Evolutionary conservation across 257 asterid species (phyloP).

Genomic region (Solanum pimpinellifolium): DNA sequence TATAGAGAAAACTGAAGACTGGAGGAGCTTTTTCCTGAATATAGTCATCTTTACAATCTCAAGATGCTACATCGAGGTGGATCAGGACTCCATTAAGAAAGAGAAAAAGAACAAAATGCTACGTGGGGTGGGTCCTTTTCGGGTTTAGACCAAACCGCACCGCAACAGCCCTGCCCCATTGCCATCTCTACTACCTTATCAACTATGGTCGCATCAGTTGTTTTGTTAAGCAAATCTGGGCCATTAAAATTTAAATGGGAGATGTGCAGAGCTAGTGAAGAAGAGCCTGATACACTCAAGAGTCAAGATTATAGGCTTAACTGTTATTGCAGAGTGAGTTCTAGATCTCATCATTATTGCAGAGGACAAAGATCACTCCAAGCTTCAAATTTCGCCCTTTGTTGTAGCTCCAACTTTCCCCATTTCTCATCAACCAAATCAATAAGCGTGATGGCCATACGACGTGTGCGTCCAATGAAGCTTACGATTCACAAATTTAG

Average conservation of each 20-base stretch:
- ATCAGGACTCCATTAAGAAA: no score
- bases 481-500: no score
- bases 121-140: background rate
- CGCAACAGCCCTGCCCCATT: background rate
- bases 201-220: background rate
- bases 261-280: background rate
- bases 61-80: background rate
- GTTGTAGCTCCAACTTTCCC: no score
- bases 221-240: background rate
- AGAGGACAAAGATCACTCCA: no score
- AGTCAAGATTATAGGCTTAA: background rate
- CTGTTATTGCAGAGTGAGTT: no score
- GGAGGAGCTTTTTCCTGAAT: background rate
- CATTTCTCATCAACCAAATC: no score
- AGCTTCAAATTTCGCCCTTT: no score
- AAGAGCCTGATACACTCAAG: background rate
- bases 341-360: no score
- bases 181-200: background rate
- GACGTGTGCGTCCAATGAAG: no score
- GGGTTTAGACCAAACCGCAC: background rate
- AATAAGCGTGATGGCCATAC: no score
- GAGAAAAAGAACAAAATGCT: background rate
- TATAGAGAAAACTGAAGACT: background rate
- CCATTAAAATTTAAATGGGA: background rate
- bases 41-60: background rate